Evolutionary conservation across 345 rosid genomes (phyloP).

Genomic region (Pelargonium nanum): DNA sequence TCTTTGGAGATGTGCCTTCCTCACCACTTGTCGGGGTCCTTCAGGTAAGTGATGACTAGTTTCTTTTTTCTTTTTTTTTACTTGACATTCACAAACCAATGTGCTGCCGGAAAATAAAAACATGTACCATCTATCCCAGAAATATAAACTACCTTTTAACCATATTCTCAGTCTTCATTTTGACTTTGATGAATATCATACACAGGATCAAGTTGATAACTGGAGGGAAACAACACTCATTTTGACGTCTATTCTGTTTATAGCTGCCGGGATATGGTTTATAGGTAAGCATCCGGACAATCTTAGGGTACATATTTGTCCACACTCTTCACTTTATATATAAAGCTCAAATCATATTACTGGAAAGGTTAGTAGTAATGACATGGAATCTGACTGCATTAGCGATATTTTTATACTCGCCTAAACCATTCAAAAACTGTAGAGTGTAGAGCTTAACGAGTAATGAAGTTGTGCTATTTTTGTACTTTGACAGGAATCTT

Average conservation of each 20-base stretch:
- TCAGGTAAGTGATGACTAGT: conserved; percentile 40
- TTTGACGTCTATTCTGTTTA: conserved; percentile 64
- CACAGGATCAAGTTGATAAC: conserved; percentile 53
- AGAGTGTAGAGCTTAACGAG: neutral
- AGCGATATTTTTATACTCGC: neutral
- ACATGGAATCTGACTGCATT: neutral
- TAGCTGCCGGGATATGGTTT: conserved; percentile 76
- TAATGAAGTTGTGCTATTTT: conserved; percentile 1
- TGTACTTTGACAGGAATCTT: conserved; percentile 55
- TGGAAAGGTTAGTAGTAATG: too few relatives aligned
- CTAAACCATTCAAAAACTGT: too few relatives aligned
- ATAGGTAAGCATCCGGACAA: conserved; percentile 34
- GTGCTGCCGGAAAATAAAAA: neutral
- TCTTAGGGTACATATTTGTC: neutral
- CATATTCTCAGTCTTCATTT: neutral
- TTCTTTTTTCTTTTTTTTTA: neutral
- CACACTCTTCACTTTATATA: neutral
- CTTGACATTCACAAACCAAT: too few relatives aligned
- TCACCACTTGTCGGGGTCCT: conserved; percentile 91
- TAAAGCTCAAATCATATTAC: too few relatives aligned
- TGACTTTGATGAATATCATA: conserved; percentile 5
- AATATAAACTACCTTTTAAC: neutral
- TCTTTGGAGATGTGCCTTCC: conserved; percentile 97
- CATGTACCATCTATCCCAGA: neutral
- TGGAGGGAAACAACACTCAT: conserved; percentile 79